These are phyloP conservation scores for Yamadazyma laniorum DNA, from an alignment of 805 yeast genomes.

Conservation along the genomic window DNA sequence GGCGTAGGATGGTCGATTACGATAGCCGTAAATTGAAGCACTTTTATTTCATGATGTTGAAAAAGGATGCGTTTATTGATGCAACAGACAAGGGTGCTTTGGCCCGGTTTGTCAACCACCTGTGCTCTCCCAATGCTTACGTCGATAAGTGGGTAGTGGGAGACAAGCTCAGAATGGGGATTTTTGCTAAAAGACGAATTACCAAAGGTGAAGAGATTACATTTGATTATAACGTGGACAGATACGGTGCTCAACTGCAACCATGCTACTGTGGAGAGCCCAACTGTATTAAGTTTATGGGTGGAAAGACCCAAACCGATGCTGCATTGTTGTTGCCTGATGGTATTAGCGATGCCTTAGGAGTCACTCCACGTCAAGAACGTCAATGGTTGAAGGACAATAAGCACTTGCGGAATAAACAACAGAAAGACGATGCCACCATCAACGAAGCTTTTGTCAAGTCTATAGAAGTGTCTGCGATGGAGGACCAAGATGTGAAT, in stretches of 20 bases:
- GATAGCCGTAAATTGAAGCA: slow-evolving; percentile 69
- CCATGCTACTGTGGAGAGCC: slow-evolving; percentile 92
- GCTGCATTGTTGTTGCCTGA: slow-evolving; percentile 83
- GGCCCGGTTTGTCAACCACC: slow-evolving; percentile 92
- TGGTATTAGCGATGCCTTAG: slow-evolving; percentile 79
- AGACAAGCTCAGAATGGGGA: slow-evolving; percentile 88
- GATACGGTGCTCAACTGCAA: slow-evolving; percentile 94
- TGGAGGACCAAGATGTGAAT: slow-evolving; percentile 56
- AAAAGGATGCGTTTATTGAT: slow-evolving; percentile 88
- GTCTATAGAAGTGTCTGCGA: slow-evolving; percentile 54
- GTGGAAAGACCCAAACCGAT: slow-evolving; percentile 96
- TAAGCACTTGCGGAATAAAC: slow-evolving; percentile 49
- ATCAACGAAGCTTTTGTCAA: slow-evolving; percentile 66
- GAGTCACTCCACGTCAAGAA: slow-evolving; percentile 66
- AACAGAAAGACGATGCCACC: slow-evolving; percentile 53
- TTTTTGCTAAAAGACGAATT: slow-evolving; percentile 79
- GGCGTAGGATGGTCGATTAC: slow-evolving; percentile 70
- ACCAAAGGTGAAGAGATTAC: slow-evolving; percentile 84
- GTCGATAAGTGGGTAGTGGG: slow-evolving; percentile 98
- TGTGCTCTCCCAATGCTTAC: slow-evolving; percentile 91
- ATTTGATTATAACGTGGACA: slow-evolving; percentile 88
- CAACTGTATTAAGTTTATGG: slow-evolving; percentile 89
- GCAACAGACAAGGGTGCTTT: slow-evolving; percentile 88
- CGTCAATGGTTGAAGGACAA: slow-evolving; percentile 64
- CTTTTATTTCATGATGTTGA: slow-evolving; percentile 94